These are phyloP conservation scores for Firmiana major DNA, from an alignment of 345 rosid species.

Conservation along the genomic window DNA sequence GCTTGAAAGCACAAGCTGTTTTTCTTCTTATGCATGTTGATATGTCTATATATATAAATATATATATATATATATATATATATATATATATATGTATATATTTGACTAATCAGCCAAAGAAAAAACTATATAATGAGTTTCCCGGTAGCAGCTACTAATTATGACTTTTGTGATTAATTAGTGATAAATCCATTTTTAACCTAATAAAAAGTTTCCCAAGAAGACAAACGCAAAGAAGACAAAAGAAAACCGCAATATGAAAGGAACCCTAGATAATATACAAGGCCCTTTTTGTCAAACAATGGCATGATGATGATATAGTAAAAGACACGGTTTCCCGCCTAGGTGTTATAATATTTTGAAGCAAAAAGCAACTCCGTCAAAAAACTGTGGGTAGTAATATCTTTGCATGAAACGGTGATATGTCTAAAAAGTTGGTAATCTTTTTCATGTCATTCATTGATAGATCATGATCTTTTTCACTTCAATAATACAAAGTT, in stretches of 20 bases:
- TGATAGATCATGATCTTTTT: conserved; percentile 46
- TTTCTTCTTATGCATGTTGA: too few relatives aligned
- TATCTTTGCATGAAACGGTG: conserved; percentile 18
- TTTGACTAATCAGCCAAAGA: too few relatives aligned
- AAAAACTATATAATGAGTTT: background rate
- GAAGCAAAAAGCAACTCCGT: background rate
- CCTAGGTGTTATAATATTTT: conserved; percentile 14
- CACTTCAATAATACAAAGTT: conserved; percentile 33
- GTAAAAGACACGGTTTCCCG: conserved; percentile 22
- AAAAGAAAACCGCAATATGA: background rate
- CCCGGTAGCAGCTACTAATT: background rate
- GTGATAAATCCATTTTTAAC: background rate
- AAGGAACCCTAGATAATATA: background rate
- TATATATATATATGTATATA: too few relatives aligned
- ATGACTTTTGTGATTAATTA: background rate
- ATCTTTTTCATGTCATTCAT: conserved; percentile 39
- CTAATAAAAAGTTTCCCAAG: too few relatives aligned
- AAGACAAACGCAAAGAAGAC: too few relatives aligned
- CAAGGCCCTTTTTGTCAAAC: background rate
- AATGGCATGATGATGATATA: background rate
- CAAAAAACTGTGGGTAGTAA: background rate
- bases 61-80: too few relatives aligned
- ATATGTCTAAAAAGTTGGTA: conserved; percentile 28
- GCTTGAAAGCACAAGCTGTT: too few relatives aligned
- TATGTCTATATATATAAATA: too few relatives aligned